These are phyloP conservation scores for Penicillium sp. DNA, from an alignment of 2,329 filamentous ascomycete species.

Conservation along the genomic window DNA sequence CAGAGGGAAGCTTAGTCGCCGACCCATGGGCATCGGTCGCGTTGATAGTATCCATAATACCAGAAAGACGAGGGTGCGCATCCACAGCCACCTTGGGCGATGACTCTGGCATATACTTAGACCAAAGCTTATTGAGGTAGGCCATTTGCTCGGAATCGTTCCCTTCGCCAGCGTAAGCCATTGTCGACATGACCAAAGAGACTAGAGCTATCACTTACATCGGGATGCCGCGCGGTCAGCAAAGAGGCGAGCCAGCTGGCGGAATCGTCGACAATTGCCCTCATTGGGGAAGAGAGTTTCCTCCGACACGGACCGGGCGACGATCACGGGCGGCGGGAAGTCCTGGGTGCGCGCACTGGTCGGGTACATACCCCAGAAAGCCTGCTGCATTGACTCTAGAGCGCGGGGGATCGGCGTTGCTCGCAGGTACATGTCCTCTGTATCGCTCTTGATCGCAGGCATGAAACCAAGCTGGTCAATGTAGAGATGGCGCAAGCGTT, in stretches of 20 bases:
- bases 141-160: slow-evolving; percentile 79
- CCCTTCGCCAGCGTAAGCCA: slow-evolving; percentile 41
- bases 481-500: slow-evolving; percentile 71
- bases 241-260: slow-evolving; percentile 70
- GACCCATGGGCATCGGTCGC: slow-evolving; percentile 83
- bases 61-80: slow-evolving; percentile 78
- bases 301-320: slow-evolving; percentile 67
- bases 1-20: slow-evolving; percentile 74
- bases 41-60: slow-evolving; percentile 94
- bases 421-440: slow-evolving; percentile 71
- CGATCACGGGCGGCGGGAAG: slow-evolving; percentile 67
- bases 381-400: slow-evolving; percentile 76
- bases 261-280: slow-evolving; percentile 72
- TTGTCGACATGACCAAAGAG: not conserved
- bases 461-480: slow-evolving; percentile 76
- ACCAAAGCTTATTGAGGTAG: slow-evolving; percentile 76
- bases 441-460: slow-evolving; percentile 59
- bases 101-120: slow-evolving; percentile 82
- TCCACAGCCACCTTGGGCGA: slow-evolving; percentile 76
- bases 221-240: slow-evolving; percentile 71
- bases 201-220: slow-evolving; percentile 49
- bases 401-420: slow-evolving; percentile 76
- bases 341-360: slow-evolving; percentile 51
- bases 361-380: slow-evolving; percentile 77
- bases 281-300: slow-evolving; percentile 85